These are phyloP conservation scores for Carex kokanica DNA, from an alignment of 176 grass and related monocot genomes.

Conservation along the genomic window DNA sequence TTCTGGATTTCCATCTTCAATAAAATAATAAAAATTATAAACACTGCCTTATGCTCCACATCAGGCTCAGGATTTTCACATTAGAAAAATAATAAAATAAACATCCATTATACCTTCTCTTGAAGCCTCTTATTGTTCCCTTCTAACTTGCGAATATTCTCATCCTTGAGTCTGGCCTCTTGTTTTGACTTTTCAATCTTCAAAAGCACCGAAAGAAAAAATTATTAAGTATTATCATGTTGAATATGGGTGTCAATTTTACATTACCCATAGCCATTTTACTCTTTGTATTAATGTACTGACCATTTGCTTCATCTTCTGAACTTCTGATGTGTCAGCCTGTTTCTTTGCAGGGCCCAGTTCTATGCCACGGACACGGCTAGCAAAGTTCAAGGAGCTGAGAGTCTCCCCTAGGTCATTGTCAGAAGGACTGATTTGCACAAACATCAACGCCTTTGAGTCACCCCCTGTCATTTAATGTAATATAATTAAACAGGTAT, in stretches of 20 bases:
- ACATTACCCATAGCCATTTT: too few relatives aligned
- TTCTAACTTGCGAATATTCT: conserved; percentile 73
- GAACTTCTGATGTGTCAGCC: conserved; percentile 74
- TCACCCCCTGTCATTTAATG: conserved; percentile 61
- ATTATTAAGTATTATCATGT: too few relatives aligned
- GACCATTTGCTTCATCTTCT: conserved; percentile 89
- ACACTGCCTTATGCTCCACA: not conserved
- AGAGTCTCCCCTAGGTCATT: conserved; percentile 83
- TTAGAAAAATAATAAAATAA: conserved; percentile 23
- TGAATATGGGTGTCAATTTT: too few relatives aligned
- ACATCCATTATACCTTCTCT: conserved; percentile 64
- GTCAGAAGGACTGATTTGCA: conserved; percentile 88
- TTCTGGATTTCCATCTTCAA: conserved; percentile 51
- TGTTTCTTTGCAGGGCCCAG: conserved; percentile 87
- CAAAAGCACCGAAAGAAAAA: conserved; percentile 24
- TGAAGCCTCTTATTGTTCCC: conserved; percentile 72
- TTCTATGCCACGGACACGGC: conserved; percentile 77
- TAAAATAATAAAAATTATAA: conserved; percentile 15
- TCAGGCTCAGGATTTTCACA: conserved; percentile 43
- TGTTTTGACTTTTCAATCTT: conserved; percentile 90
- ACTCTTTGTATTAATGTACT: conserved; percentile 15
- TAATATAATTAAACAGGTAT: conserved; percentile 14
- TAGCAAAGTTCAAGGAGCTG: conserved; percentile 91
- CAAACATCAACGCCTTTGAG: conserved; percentile 93
- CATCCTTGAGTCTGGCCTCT: conserved; percentile 72